Evolutionary conservation across 208 protist species (phyloP).

Genomic region (Tritrichomonas foetus): DNA sequence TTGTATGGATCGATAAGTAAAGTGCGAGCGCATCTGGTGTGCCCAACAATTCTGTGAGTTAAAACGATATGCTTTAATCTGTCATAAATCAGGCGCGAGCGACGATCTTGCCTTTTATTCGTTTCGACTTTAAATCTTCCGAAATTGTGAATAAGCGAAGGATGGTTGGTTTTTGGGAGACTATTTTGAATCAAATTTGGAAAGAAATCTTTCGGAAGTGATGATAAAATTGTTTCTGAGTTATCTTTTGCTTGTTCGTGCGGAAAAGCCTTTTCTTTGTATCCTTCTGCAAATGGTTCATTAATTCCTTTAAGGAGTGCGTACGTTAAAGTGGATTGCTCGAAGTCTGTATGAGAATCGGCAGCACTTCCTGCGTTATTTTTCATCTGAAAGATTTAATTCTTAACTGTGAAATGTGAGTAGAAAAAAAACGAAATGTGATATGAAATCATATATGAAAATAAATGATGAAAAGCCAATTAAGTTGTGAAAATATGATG

Average conservation of each 20-base stretch:
- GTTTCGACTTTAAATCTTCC: not conserved
- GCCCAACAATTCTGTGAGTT: constrained; percentile 1
- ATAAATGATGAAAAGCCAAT: too few relatives aligned
- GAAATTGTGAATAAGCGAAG: not conserved
- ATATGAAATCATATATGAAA: too few relatives aligned
- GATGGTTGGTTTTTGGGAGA: not conserved
- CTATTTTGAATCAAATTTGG: not conserved
- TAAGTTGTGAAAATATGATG: too few relatives aligned
- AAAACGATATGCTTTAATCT: not conserved
- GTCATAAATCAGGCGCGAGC: not conserved
- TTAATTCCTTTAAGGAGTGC: too few relatives aligned
- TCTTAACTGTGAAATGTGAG: too few relatives aligned
- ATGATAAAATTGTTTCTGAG: not conserved
- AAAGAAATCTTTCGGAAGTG: not conserved
- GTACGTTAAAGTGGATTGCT: too few relatives aligned
- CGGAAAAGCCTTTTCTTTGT: not conserved
- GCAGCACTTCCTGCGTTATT: too few relatives aligned
- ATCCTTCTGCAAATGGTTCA: not conserved
- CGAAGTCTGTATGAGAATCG: too few relatives aligned
- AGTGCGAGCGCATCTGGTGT: not conserved
- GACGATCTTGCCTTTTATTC: not conserved
- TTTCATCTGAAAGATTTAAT: too few relatives aligned
- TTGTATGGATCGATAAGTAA: not conserved
- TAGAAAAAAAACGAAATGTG: too few relatives aligned
- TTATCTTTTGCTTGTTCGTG: not conserved